These are phyloP conservation scores for Eudorina sp. DNA, from an alignment of 139 green algal species.

Conservation along the genomic window DNA sequence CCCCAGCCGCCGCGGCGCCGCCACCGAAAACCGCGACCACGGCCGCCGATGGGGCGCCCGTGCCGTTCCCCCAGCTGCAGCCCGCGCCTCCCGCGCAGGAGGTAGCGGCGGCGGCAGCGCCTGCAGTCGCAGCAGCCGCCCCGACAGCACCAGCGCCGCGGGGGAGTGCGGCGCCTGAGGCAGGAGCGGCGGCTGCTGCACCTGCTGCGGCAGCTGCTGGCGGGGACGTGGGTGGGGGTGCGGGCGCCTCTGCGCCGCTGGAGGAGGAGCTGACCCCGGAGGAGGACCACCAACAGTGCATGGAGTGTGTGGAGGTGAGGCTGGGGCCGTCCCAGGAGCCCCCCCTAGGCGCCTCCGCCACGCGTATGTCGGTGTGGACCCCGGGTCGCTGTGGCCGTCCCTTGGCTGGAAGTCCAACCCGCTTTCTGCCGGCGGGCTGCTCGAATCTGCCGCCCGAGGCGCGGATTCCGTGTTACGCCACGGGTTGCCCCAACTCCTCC, in stretches of 20 bases:
- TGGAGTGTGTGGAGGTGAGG: constrained; percentile 22
- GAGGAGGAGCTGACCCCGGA: neutral
- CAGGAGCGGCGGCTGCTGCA: neutral
- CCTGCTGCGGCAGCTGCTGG: neutral
- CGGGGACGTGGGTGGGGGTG: neutral
- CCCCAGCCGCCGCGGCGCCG: neutral
- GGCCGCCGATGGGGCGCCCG: neutral
- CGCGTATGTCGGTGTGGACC: too few relatives aligned
- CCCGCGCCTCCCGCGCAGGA: neutral
- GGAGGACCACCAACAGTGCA: constrained; percentile 8
- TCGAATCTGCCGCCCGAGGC: too few relatives aligned
- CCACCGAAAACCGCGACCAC: neutral
- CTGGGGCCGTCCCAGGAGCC: too few relatives aligned
- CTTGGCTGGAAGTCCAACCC: too few relatives aligned
- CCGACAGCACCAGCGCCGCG: neutral
- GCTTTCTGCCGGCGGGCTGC: too few relatives aligned
- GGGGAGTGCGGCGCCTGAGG: neutral
- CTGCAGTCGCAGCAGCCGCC: neutral
- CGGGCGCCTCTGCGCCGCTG: too few relatives aligned
- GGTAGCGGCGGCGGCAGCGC: neutral
- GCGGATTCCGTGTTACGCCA: too few relatives aligned
- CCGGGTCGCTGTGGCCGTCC: too few relatives aligned
- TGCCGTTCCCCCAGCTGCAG: neutral
- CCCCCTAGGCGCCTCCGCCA: too few relatives aligned
- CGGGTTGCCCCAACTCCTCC: too few relatives aligned